Evolutionary conservation across 2,329 filamentous ascomycete species (phyloP).

Genomic region (Penicillium italicum): DNA sequence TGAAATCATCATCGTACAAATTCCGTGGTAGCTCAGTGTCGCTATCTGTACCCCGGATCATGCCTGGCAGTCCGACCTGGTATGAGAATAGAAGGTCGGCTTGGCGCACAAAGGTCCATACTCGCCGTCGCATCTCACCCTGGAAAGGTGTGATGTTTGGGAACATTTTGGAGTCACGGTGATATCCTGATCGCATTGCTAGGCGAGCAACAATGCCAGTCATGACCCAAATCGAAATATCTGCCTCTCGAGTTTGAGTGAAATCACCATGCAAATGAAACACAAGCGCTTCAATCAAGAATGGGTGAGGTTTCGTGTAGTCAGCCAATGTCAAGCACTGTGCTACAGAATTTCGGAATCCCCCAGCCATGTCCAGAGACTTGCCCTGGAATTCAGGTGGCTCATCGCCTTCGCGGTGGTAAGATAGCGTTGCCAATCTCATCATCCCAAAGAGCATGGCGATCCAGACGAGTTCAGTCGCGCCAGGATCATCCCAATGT

Average conservation of each 20-base stretch:
- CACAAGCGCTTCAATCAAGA: constrained; percentile 60
- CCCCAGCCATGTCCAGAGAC: constrained; percentile 46
- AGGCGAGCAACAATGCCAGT: constrained; percentile 58
- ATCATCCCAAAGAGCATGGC: constrained; percentile 63
- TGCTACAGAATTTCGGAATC: constrained; percentile 54
- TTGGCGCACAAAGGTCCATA: constrained; percentile 52
- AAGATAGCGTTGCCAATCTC: constrained; percentile 62
- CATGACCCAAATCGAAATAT: constrained; percentile 58
- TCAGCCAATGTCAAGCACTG: constrained; percentile 62
- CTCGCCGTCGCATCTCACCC: constrained; percentile 54
- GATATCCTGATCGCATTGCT: constrained; percentile 65
- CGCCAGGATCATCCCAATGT: constrained; percentile 58
- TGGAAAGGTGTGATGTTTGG: constrained; percentile 58
- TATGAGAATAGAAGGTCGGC: constrained; percentile 64
- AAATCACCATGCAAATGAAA: constrained; percentile 62
- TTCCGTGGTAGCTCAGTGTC: constrained; percentile 62
- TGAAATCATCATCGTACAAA: constrained; percentile 63
- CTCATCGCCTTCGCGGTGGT: constrained; percentile 59
- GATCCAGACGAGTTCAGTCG: constrained; percentile 59
- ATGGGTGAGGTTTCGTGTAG: constrained; percentile 58
- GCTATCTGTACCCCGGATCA: constrained; percentile 61
- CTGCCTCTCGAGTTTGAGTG: constrained; percentile 56
- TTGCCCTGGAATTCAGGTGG: constrained; percentile 60
- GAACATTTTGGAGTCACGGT: constrained; percentile 59
- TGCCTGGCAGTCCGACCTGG: constrained; percentile 64